Conservation (phyloP, 257 asterid species). For the Primulina huaijiensis region DNA sequence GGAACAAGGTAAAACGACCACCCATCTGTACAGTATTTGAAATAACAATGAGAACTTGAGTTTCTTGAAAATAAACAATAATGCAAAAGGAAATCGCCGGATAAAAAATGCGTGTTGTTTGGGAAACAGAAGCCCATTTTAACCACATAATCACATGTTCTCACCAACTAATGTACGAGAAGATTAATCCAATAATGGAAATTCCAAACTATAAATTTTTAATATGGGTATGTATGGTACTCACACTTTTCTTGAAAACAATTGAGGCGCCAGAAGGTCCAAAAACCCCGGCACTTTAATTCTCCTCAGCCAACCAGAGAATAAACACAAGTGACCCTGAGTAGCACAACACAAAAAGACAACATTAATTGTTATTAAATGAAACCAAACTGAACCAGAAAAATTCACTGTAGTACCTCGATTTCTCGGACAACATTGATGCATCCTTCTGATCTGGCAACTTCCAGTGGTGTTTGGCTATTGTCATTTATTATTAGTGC, state of each 20-base stretch:
- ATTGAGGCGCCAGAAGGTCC: conserved; percentile 75
- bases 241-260: conserved; percentile 86
- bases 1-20: conserved; percentile 75
- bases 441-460: conserved; percentile 81
- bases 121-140: too few relatives aligned
- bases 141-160: background rate
- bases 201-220: background rate
- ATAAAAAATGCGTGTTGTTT: background rate
- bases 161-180: background rate
- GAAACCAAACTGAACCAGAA: background rate
- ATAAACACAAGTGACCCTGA: conserved; percentile 73
- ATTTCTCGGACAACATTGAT: conserved; percentile 78
- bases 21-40: conserved; percentile 63
- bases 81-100: background rate
- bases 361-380: background rate
- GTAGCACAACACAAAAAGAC: conserved; percentile 20
- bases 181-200: background rate
- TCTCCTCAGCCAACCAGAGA: conserved; percentile 87
- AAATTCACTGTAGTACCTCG: conserved; percentile 52
- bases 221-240: conserved; percentile 29
- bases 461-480: conserved; percentile 89
- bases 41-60: conserved; percentile 1
- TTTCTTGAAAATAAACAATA: too few relatives aligned
- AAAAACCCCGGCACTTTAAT: conserved; percentile 83
- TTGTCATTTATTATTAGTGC: conserved; percentile 79